These are phyloP conservation scores for Cryoendolithus antarcticus DNA, from an alignment of 2,329 filamentous ascomycete species.

Conservation along the genomic window DNA sequence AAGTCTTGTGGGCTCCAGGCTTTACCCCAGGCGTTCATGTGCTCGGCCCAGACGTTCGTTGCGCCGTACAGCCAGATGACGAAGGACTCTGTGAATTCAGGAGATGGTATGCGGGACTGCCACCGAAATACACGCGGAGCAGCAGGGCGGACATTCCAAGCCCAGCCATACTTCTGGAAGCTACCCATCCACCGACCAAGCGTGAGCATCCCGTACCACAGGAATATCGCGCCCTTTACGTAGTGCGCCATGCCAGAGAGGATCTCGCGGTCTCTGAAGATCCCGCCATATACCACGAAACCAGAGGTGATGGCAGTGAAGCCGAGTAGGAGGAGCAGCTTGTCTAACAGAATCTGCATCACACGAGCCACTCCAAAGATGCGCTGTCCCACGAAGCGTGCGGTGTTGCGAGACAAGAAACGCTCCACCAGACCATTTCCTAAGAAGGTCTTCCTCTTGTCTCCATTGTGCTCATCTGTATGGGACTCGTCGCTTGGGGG, in stretches of 20 bases:
- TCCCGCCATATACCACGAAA: constrained; percentile 63
- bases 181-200: constrained; percentile 82
- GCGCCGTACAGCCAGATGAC: constrained; percentile 83
- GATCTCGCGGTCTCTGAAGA: constrained; percentile 48
- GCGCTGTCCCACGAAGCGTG: constrained; percentile 29
- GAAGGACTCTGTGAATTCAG: constrained; percentile 79
- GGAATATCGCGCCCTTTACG: constrained; percentile 88
- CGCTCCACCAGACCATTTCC: constrained; percentile 18
- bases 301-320: constrained; percentile 63
- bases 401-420: constrained; percentile 14
- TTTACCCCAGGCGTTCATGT: constrained; percentile 59
- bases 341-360: constrained; percentile 58
- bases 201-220: constrained; percentile 80
- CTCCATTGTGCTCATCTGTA: constrained; percentile 25
- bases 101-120: constrained; percentile 52
- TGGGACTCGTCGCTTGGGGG: constrained; percentile 22
- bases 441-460: constrained; percentile 31
- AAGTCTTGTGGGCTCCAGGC: constrained; percentile 68
- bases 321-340: constrained; percentile 64
- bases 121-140: constrained; percentile 46
- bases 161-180: constrained; percentile 86
- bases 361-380: constrained; percentile 47
- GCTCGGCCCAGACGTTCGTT: constrained; percentile 87
- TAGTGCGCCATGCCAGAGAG: constrained; percentile 86
- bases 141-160: constrained; percentile 74